phyloP scores from a whole-genome alignment of 768 basidiomycete genomes.

The Rhizopogon roseolus region DNA sequence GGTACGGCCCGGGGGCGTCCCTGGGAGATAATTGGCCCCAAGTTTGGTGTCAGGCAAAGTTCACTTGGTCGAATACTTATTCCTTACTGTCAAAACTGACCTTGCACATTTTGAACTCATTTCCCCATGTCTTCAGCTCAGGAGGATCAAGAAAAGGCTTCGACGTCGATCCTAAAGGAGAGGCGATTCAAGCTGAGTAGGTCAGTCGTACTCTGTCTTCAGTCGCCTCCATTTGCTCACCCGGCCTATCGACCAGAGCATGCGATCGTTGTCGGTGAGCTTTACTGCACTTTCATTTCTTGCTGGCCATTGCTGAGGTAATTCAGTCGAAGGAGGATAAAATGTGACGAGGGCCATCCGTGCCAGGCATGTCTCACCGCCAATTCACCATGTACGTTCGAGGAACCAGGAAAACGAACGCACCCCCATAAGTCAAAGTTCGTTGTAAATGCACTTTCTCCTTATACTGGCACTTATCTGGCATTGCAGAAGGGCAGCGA shows the following conservation, averaged over 20 bases:
- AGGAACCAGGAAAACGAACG: slow-evolving; percentile 81
- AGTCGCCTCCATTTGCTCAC: not conserved
- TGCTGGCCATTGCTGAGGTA: not conserved
- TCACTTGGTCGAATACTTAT: slow-evolving; percentile 23
- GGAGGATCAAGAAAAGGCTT: slow-evolving; percentile 38
- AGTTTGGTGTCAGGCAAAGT: not conserved
- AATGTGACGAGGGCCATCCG: slow-evolving; percentile 86
- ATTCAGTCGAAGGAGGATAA: slow-evolving; percentile 71
- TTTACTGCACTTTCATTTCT: slow-evolving; percentile 1
- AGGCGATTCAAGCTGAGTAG: slow-evolving; percentile 85
- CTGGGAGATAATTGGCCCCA: slow-evolving; percentile 3
- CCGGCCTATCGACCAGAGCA: slow-evolving; percentile 45
- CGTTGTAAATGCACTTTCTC: slow-evolving; percentile 23
- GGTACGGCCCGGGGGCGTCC: slow-evolving; percentile 21
- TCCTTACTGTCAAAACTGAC: slow-evolving; percentile 4
- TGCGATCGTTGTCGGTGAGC: slow-evolving; percentile 89
- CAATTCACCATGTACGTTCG: slow-evolving; percentile 79
- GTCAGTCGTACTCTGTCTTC: slow-evolving; percentile 32
- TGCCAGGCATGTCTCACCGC: slow-evolving; percentile 86
- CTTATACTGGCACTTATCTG: slow-evolving; percentile 1
- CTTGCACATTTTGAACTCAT: slow-evolving; percentile 7
- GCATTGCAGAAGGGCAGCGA: slow-evolving; percentile 61
- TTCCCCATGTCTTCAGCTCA: slow-evolving; percentile 25
- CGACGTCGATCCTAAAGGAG: slow-evolving; percentile 62
- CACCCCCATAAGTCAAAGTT: slow-evolving; percentile 89